Percentiles rank a stretch among this genome's conserved stretches.
These are phyloP conservation scores for Malus orientalis DNA, from an alignment of 306 rosid species.

Conservation along the genomic window DNA sequence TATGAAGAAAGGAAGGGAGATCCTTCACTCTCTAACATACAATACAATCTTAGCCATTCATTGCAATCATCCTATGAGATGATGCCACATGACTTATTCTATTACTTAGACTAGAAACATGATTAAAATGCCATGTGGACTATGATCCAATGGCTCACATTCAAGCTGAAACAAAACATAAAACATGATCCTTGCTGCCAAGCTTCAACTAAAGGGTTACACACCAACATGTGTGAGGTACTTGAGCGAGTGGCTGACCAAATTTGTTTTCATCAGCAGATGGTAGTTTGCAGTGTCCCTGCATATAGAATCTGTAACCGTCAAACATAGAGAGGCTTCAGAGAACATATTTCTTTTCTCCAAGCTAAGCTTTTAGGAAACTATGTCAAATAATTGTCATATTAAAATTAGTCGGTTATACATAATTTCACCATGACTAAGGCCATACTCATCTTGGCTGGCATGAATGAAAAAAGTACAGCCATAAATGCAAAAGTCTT, in stretches of 20 bases:
- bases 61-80: too few relatives aligned
- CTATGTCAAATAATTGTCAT: background rate
- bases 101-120: too few relatives aligned
- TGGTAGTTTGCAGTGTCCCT: conserved; percentile 75
- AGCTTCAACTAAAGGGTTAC: too few relatives aligned
- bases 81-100: too few relatives aligned
- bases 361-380: background rate
- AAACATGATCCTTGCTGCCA: too few relatives aligned
- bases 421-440: background rate
- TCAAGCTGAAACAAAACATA: too few relatives aligned
- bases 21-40: too few relatives aligned
- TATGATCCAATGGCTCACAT: too few relatives aligned
- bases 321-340: conserved; percentile 1
- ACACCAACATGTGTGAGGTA: conserved; percentile 43
- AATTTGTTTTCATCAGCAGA: conserved; percentile 78
- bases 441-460: background rate
- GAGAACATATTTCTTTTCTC: background rate
- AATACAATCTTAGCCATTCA: too few relatives aligned
- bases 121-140: too few relatives aligned
- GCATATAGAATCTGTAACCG: conserved; percentile 13
- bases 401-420: background rate
- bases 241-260: conserved; percentile 71
- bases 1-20: too few relatives aligned
- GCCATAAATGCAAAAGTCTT: background rate
- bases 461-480: background rate